phyloP scores from a whole-genome alignment of 768 basidiomycete genomes.

The Mycena amicta region DNA sequence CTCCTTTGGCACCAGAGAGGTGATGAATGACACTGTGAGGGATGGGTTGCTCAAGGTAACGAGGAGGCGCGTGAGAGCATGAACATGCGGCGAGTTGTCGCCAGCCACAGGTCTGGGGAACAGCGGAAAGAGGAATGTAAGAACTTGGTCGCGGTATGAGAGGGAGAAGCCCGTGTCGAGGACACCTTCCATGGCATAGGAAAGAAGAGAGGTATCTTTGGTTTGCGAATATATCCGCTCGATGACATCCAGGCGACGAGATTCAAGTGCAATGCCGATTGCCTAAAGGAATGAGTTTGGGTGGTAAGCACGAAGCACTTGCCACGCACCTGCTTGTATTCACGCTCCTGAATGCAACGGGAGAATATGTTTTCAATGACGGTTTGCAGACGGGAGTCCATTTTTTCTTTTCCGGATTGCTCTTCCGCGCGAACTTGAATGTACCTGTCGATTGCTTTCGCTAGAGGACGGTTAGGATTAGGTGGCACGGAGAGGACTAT shows the following conservation, averaged over 20 bases:
- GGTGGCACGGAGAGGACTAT: neutral
- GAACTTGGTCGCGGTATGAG: slow-evolving; percentile 80
- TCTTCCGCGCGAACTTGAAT: slow-evolving; percentile 70
- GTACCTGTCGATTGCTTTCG: slow-evolving; percentile 95
- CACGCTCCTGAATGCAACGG: slow-evolving; percentile 84
- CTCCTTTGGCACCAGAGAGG: slow-evolving; percentile 69
- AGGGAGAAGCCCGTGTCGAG: slow-evolving; percentile 89
- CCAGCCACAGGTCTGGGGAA: slow-evolving; percentile 78
- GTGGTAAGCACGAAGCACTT: slow-evolving; percentile 10
- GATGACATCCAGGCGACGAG: slow-evolving; percentile 86
- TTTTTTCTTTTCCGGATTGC: slow-evolving; percentile 53
- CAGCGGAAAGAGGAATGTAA: slow-evolving; percentile 78
- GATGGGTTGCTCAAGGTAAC: slow-evolving; percentile 86
- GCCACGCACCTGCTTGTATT: slow-evolving; percentile 79
- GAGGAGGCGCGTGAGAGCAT: slow-evolving; percentile 84
- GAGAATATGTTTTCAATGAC: slow-evolving; percentile 91
- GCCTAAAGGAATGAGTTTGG: slow-evolving; percentile 52
- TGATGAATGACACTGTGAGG: slow-evolving; percentile 73
- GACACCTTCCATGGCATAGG: slow-evolving; percentile 91
- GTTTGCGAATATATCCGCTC: slow-evolving; percentile 73
- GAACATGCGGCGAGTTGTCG: slow-evolving; percentile 74
- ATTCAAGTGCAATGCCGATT: slow-evolving; percentile 93
- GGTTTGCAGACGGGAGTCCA: slow-evolving; percentile 76
- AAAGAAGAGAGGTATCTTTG: slow-evolving; percentile 75
- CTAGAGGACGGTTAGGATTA: slow-evolving; percentile 40